These are phyloP conservation scores for Amaranthus cruentus DNA, from an alignment of 148 eudicot species.

Conservation along the genomic window DNA sequence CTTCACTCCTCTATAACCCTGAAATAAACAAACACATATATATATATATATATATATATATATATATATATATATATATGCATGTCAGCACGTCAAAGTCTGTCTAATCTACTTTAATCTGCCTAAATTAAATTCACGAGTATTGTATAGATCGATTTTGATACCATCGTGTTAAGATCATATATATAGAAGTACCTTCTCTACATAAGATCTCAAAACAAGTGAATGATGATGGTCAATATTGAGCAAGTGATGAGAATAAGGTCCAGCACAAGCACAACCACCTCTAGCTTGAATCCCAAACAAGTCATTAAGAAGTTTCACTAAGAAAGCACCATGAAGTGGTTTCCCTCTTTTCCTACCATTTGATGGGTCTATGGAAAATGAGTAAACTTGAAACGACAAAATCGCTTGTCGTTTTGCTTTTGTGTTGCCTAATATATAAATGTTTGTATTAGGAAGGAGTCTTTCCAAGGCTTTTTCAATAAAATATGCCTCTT, in stretches of 20 bases:
- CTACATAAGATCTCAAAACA: slow-evolving; percentile 36
- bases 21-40: neutral
- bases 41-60: no score
- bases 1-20: slow-evolving; percentile 54
- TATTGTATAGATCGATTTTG: neutral
- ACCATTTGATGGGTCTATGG: slow-evolving; percentile 7
- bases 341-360: slow-evolving; percentile 33
- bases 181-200: slow-evolving; percentile 24
- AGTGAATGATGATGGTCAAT: slow-evolving; percentile 37
- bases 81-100: no score
- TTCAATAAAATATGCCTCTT: slow-evolving; percentile 31
- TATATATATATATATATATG: no score
- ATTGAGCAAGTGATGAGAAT: slow-evolving; percentile 46
- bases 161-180: no score
- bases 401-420: slow-evolving; percentile 46
- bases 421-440: slow-evolving; percentile 37
- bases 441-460: slow-evolving; percentile 26
- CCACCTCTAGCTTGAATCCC: slow-evolving; percentile 72
- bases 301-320: slow-evolving; percentile 57
- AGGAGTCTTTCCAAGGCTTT: slow-evolving; percentile 37
- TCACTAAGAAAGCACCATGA: slow-evolving; percentile 50
- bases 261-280: slow-evolving; percentile 70
- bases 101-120: no score
- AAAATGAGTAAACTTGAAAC: slow-evolving; percentile 35
- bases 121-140: no score